Percentiles rank a stretch among this genome's conserved stretches.
Conservation (phyloP, 495 filamentous ascomycete genomes). For the Hyaloscypha hepaticicola region DNA sequence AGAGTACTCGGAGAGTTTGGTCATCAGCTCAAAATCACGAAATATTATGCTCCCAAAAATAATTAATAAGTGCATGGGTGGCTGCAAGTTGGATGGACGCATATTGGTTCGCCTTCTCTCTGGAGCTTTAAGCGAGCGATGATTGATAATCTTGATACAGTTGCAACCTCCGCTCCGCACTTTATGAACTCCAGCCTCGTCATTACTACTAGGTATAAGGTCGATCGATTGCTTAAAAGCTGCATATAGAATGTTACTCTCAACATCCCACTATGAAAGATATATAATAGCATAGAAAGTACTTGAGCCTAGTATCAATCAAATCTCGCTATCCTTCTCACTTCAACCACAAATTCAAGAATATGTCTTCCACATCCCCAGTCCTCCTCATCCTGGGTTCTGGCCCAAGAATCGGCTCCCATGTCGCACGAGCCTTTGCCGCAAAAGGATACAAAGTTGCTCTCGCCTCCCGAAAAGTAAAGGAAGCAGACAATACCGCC, state of each 20-base stretch:
- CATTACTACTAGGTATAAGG: too few relatives aligned
- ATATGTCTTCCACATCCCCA: constrained; percentile 16
- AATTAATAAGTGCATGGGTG: too few relatives aligned
- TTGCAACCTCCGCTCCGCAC: neutral
- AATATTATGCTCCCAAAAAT: too few relatives aligned
- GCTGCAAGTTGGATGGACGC: too few relatives aligned
- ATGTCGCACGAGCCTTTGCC: constrained; percentile 36
- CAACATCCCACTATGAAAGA: neutral
- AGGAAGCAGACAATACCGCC: constrained; percentile 38
- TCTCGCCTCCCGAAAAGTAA: constrained; percentile 36
- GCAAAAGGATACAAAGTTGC: constrained; percentile 49
- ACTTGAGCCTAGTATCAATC: neutral
- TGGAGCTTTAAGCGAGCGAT: too few relatives aligned
- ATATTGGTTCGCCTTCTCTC: too few relatives aligned
- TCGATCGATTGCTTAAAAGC: neutral
- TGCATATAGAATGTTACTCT: too few relatives aligned
- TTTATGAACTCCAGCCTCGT: too few relatives aligned
- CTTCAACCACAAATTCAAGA: neutral
- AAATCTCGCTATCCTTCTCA: neutral
- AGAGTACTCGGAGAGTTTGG: neutral
- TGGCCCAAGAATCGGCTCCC: constrained; percentile 15
- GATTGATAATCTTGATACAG: too few relatives aligned
- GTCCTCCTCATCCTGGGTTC: constrained; percentile 19
- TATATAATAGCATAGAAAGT: neutral
- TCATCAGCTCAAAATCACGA: too few relatives aligned